phyloP scores from a whole-genome alignment of 208 protist species.

The Trypanosoma brucei region DNA sequence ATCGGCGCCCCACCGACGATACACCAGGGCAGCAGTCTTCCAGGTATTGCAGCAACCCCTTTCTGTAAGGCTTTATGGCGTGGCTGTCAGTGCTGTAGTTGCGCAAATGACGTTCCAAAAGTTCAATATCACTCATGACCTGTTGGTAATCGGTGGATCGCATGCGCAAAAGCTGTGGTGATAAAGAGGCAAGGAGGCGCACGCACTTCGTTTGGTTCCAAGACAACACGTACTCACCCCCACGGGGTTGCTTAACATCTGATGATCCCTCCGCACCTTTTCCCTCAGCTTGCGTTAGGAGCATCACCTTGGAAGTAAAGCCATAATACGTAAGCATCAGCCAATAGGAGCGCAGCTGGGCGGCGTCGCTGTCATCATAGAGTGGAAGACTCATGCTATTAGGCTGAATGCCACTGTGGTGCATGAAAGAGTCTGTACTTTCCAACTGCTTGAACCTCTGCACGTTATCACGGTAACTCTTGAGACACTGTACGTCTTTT shows the following conservation, averaged over 20 bases:
- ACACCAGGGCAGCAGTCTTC: constrained; percentile 6
- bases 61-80: constrained; percentile 5
- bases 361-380: constrained; percentile 24
- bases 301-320: constrained; percentile 51
- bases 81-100: background rate
- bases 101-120: constrained; percentile 47
- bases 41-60: constrained; percentile 10
- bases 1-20: constrained; percentile 8
- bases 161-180: constrained; percentile 72
- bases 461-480: constrained; percentile 46
- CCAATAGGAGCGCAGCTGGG: constrained; percentile 72
- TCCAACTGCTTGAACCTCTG: constrained; percentile 42
- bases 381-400: constrained; percentile 27
- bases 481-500: constrained; percentile 34
- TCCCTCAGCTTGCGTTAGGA: background rate
- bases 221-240: constrained; percentile 21
- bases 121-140: constrained; percentile 56
- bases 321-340: constrained; percentile 78
- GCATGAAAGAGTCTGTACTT: constrained; percentile 41
- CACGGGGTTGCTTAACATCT: background rate
- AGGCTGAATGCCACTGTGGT: constrained; percentile 48
- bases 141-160: constrained; percentile 76
- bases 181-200: constrained; percentile 50
- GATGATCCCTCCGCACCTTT: background rate
- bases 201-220: constrained; percentile 39